Evolutionary conservation across 495 filamentous ascomycete species (phyloP).

Genomic region (Penicillium chermesinum): DNA sequence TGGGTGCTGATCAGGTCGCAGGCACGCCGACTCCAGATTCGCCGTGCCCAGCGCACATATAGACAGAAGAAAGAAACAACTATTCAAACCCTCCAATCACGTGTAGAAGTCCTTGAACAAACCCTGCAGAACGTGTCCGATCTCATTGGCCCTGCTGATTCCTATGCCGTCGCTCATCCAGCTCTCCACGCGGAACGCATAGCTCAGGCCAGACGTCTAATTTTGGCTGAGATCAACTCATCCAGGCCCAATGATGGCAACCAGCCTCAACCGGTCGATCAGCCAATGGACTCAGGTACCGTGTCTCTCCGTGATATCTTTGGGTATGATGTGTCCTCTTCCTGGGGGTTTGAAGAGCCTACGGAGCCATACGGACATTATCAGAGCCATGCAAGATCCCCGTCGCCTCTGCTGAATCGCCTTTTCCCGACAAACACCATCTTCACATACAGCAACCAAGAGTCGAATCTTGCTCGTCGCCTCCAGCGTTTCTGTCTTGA

Average conservation of each 20-base stretch:
- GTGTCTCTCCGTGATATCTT: conserved; percentile 7
- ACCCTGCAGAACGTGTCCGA: conserved; percentile 67
- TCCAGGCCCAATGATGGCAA: neutral
- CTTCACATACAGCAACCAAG: conserved; percentile 45
- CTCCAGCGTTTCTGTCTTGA: conserved; percentile 66
- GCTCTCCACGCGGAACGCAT: neutral
- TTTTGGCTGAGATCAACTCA: conserved; percentile 16
- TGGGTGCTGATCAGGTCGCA: neutral
- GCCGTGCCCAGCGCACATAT: conserved; percentile 81
- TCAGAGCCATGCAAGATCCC: neutral
- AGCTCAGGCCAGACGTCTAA: conserved; percentile 12
- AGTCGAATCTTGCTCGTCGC: conserved; percentile 64
- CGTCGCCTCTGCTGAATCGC: conserved; percentile 22
- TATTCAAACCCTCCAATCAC: conserved; percentile 62
- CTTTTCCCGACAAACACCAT: conserved; percentile 21
- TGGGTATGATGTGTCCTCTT: conserved; percentile 17
- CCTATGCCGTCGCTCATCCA: neutral
- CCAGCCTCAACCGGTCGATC: neutral
- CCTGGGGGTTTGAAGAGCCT: neutral
- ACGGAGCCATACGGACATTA: neutral
- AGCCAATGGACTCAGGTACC: neutral
- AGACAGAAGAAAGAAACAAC: conserved; percentile 79
- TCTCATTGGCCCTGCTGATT: conserved; percentile 40
- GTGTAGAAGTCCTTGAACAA: conserved; percentile 61
- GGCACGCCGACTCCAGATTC: conserved; percentile 74